These are phyloP conservation scores for Sclerotinia nivalis DNA, from an alignment of 2,329 filamentous ascomycete species.

Conservation along the genomic window DNA sequence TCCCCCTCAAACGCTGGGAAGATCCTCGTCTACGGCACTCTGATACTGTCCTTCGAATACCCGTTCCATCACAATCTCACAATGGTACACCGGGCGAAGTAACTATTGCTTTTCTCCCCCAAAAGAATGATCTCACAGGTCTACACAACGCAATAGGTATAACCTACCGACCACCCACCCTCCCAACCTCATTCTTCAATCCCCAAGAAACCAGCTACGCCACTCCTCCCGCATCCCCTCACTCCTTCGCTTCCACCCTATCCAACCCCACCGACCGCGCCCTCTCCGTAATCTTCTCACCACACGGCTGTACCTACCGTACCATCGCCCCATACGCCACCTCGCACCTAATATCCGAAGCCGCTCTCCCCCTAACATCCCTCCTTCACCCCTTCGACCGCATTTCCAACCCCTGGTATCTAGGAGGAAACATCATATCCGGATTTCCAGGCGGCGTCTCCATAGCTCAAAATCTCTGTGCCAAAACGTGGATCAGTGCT, in stretches of 20 bases:
- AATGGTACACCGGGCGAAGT: constrained; percentile 63
- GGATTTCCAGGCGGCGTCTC: constrained; percentile 59
- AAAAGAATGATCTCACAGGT: constrained; percentile 59
- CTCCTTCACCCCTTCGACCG: constrained; percentile 65
- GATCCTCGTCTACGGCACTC: constrained; percentile 39
- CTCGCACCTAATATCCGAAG: constrained; percentile 55
- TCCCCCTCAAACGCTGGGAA: constrained; percentile 50
- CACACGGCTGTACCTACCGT: constrained; percentile 59
- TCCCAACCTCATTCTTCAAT: not conserved
- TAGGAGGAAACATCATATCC: constrained; percentile 59
- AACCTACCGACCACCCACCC: constrained; percentile 59
- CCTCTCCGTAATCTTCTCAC: constrained; percentile 64
- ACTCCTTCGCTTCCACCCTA: constrained; percentile 34
- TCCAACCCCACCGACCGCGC: constrained; percentile 46
- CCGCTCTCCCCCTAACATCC: constrained; percentile 61
- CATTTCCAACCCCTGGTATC: constrained; percentile 60
- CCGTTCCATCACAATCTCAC: constrained; percentile 54
- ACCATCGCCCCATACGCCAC: constrained; percentile 57
- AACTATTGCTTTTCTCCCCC: constrained; percentile 67
- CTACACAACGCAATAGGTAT: constrained; percentile 69
- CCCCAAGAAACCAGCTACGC: constrained; percentile 18
- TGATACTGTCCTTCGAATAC: constrained; percentile 46
- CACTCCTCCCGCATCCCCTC: constrained; percentile 33
- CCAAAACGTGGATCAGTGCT: constrained; percentile 60
- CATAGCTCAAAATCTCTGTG: constrained; percentile 55